Conservation (phyloP, 1,284 basidiomycete species). For the Heliocybe sulcata region DNA sequence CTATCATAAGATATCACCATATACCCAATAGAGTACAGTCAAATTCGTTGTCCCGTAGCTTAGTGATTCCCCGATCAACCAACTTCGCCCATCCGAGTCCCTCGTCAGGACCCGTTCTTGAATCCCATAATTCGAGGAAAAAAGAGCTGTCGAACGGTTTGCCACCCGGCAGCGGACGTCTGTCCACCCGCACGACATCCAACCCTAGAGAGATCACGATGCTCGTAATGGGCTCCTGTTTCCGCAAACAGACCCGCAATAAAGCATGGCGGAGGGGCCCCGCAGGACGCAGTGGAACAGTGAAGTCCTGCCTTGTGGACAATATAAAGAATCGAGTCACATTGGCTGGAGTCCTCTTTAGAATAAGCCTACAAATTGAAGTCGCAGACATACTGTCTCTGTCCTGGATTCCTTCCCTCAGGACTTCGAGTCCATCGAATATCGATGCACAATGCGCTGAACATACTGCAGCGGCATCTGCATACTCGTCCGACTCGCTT, state of each 20-base stretch:
- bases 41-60: slow-evolving; percentile 26
- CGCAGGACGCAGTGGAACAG: slow-evolving; percentile 4
- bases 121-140: slow-evolving; percentile 21
- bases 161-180: slow-evolving; percentile 43
- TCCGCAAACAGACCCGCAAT: slow-evolving; percentile 20
- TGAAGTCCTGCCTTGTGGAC: slow-evolving; percentile 25
- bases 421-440: slow-evolving; percentile 49
- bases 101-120: slow-evolving; percentile 3
- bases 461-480: slow-evolving; percentile 62
- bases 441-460: slow-evolving; percentile 53
- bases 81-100: slow-evolving; percentile 18
- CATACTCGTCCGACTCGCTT: slow-evolving; percentile 23
- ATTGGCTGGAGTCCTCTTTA: slow-evolving; percentile 35
- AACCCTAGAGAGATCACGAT: not conserved
- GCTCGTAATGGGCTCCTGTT: not conserved
- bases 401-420: slow-evolving; percentile 58
- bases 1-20: slow-evolving; percentile 15
- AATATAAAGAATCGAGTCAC: slow-evolving; percentile 59
- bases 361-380: not conserved
- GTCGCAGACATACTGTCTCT: slow-evolving; percentile 35
- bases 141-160: slow-evolving; percentile 39
- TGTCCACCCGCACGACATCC: slow-evolving; percentile 39
- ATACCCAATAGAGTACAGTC: slow-evolving; percentile 21
- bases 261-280: slow-evolving; percentile 23
- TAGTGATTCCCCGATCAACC: slow-evolving; percentile 27